phyloP scores from a whole-genome alignment of 1,139 yeast species.

The Zhuliangozyma parablackwelliae region DNA sequence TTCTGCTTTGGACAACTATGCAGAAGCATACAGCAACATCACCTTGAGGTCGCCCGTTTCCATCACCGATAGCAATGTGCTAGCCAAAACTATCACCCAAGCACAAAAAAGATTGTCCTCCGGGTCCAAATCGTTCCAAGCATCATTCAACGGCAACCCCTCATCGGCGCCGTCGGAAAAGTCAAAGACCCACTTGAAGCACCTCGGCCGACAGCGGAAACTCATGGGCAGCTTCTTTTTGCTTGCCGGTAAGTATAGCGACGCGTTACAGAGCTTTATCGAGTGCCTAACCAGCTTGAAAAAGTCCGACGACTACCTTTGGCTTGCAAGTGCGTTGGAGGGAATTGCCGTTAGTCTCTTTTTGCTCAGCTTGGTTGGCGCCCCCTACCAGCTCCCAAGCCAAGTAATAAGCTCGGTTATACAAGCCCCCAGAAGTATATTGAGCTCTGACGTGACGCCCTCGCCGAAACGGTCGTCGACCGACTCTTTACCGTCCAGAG shows the following conservation, averaged over 20 bases:
- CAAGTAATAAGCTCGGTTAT: slow-evolving; percentile 20
- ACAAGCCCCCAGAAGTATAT: slow-evolving; percentile 15
- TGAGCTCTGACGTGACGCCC: slow-evolving; percentile 12
- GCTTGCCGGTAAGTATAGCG: slow-evolving; percentile 71
- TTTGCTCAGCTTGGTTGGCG: slow-evolving; percentile 54
- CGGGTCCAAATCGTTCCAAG: slow-evolving; percentile 35
- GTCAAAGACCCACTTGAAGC: slow-evolving; percentile 30
- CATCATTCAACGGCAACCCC: slow-evolving; percentile 19
- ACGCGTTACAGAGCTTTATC: slow-evolving; percentile 66
- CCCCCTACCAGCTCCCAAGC: slow-evolving; percentile 58
- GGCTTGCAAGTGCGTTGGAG: slow-evolving; percentile 87
- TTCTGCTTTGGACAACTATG: slow-evolving; percentile 59
- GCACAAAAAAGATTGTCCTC: slow-evolving; percentile 43
- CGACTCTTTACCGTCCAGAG: slow-evolving; percentile 11
- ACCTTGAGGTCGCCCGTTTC: slow-evolving; percentile 74
- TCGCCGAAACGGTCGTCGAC: slow-evolving; percentile 16
- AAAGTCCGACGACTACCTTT: slow-evolving; percentile 67
- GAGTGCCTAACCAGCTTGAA: slow-evolving; percentile 65
- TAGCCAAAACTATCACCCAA: slow-evolving; percentile 49
- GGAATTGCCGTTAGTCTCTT: slow-evolving; percentile 68
- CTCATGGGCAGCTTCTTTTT: slow-evolving; percentile 72
- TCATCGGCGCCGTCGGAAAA: slow-evolving; percentile 10
- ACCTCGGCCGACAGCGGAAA: slow-evolving; percentile 68
- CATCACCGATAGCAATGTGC: slow-evolving; percentile 46
- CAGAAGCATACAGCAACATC: slow-evolving; percentile 65